A percentile compares a stretch with the other conserved stretches of the same genome.
phyloP scores from a whole-genome alignment of 129 eudicot genomes.

The Pittosporum tobira region DNA sequence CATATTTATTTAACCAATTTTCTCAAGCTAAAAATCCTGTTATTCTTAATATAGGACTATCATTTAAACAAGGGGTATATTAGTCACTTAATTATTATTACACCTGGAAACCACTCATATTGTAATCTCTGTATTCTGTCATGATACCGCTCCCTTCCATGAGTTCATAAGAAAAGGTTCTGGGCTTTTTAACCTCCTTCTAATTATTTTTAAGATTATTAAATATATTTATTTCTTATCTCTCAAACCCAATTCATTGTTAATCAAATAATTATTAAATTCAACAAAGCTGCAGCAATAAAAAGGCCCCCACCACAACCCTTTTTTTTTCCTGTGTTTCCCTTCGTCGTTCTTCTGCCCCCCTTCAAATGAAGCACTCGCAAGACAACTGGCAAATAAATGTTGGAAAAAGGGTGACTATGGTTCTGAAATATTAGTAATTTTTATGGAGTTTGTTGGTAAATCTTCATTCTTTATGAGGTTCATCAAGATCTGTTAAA shows the following conservation, averaged over 20 bases:
- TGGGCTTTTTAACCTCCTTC: slow-evolving; percentile 5
- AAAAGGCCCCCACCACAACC: slow-evolving; percentile 27
- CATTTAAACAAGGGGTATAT: too few species aligned
- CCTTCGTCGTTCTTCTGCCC: not conserved
- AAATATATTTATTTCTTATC: not conserved
- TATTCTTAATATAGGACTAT: too few species aligned
- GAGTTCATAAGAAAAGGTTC: slow-evolving; percentile 7
- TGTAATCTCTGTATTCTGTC: slow-evolving; percentile 3
- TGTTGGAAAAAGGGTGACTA: slow-evolving; percentile 13
- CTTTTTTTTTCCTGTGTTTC: slow-evolving; percentile 1
- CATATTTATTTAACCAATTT: too few species aligned
- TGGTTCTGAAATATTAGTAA: slow-evolving; percentile 19
- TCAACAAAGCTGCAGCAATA: slow-evolving; percentile 32
- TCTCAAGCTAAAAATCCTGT: too few species aligned
- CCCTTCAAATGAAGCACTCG: slow-evolving; percentile 34
- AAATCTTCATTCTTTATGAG: slow-evolving; percentile 20
- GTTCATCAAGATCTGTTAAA: slow-evolving; percentile 49
- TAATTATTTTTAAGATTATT: slow-evolving; percentile 5
- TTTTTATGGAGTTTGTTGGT: slow-evolving; percentile 11
- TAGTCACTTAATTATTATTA: too few species aligned
- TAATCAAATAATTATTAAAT: slow-evolving; percentile 11
- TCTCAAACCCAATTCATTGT: not conserved
- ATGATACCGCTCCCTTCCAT: slow-evolving; percentile 9
- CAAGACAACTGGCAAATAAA: slow-evolving; percentile 32
- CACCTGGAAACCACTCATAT: slow-evolving; percentile 12